A percentile compares a stretch with the other conserved stretches of the same genome.
phyloP scores from a whole-genome alignment of 352 stramenopile species.

The Phytophthora citricola region DNA sequence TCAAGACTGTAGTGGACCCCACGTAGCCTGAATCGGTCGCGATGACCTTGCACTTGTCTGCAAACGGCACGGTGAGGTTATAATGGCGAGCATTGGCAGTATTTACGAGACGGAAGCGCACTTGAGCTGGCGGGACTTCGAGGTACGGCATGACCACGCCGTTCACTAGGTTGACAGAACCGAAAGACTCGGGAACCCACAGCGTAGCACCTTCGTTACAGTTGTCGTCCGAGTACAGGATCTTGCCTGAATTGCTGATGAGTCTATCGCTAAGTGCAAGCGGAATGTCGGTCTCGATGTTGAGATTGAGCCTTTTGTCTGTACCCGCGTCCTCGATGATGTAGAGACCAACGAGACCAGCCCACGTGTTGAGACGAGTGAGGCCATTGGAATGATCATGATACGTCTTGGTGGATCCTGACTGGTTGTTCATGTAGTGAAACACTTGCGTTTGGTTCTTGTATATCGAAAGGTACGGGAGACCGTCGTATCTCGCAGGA shows the following conservation, averaged over 20 bases:
- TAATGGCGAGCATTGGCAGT: constrained; percentile 76
- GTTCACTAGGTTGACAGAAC: constrained; percentile 62
- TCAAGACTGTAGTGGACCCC: constrained; percentile 21
- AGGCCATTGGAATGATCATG: constrained; percentile 66
- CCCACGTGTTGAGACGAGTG: constrained; percentile 66
- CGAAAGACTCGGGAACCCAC: constrained; percentile 70
- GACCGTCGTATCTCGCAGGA: constrained; percentile 50
- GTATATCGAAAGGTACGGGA: constrained; percentile 61
- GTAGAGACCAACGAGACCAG: constrained; percentile 58
- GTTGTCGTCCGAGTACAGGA: constrained; percentile 64
- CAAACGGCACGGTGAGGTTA: constrained; percentile 78
- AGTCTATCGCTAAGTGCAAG: constrained; percentile 51
- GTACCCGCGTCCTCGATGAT: constrained; percentile 53
- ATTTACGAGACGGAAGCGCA: constrained; percentile 74
- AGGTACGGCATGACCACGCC: constrained; percentile 67
- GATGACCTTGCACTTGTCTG: constrained; percentile 60
- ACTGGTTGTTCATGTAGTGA: constrained; percentile 67
- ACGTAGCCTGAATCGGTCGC: constrained; percentile 71
- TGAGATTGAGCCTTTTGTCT: constrained; percentile 52
- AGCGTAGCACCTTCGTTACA: constrained; percentile 40
- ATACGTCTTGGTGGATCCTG: constrained; percentile 60
- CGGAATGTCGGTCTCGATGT: constrained; percentile 62
- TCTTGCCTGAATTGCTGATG: constrained; percentile 46
- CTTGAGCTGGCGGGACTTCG: constrained; percentile 64
- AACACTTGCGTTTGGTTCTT: constrained; percentile 56